A percentile compares a stretch with the other conserved stretches of the same genome.
Evolutionary conservation across 2,329 filamentous ascomycete genomes (phyloP).

Genomic region (Ophiostoma quercus): DNA sequence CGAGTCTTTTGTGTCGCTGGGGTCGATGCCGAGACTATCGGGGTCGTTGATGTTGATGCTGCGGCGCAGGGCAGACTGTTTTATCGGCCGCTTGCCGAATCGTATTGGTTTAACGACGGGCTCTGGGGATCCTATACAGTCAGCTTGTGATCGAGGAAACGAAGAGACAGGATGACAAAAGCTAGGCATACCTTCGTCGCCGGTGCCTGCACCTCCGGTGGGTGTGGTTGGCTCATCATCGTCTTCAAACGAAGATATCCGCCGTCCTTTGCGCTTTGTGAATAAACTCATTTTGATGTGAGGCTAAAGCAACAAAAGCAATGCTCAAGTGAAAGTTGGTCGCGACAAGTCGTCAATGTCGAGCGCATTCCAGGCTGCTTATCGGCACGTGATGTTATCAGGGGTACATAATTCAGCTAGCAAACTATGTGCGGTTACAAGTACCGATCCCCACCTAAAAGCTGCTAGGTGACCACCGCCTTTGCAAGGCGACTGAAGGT

Average conservation of each 20-base stretch:
- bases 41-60: slow-evolving; percentile 47
- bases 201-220: slow-evolving; percentile 24
- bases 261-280: slow-evolving; percentile 64
- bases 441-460: slow-evolving; percentile 11
- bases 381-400: slow-evolving; percentile 16
- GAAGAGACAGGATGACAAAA: slow-evolving; percentile 28
- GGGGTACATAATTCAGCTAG: neutral
- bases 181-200: slow-evolving; percentile 32
- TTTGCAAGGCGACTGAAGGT: slow-evolving; percentile 1
- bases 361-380: slow-evolving; percentile 11
- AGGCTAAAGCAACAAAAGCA: neutral
- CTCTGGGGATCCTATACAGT: slow-evolving; percentile 32
- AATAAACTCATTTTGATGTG: slow-evolving; percentile 49
- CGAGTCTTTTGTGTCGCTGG: neutral
- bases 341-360: neutral
- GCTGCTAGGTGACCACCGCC: slow-evolving; percentile 15
- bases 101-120: slow-evolving; percentile 41
- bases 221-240: slow-evolving; percentile 45
- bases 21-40: slow-evolving; percentile 24
- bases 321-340: neutral
- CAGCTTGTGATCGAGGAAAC: slow-evolving; percentile 13
- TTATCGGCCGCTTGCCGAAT: slow-evolving; percentile 47
- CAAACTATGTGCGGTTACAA: neutral
- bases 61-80: slow-evolving; percentile 55
- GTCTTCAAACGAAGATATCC: slow-evolving; percentile 66